phyloP scores from a whole-genome alignment of 139 green algal species.

The Chlorella sorokiniana region DNA sequence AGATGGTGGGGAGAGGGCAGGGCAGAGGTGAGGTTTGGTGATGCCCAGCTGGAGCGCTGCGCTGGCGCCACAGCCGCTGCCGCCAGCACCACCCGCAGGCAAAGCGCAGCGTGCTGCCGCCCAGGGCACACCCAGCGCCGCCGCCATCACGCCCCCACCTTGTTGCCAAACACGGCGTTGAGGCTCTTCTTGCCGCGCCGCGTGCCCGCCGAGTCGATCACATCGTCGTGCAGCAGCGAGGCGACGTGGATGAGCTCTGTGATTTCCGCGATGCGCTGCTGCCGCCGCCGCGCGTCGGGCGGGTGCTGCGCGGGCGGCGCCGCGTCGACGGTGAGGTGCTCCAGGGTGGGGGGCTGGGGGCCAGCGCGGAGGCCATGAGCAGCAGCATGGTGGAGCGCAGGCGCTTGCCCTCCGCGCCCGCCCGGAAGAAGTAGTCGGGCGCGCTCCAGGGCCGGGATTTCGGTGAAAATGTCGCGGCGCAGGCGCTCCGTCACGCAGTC shows the following conservation, averaged over 20 bases:
- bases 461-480: constrained; percentile 69
- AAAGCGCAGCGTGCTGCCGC: too few relatives aligned
- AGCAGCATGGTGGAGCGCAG: constrained; percentile 88
- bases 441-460: constrained; percentile 82
- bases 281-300: constrained; percentile 69
- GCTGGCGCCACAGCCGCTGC: too few relatives aligned
- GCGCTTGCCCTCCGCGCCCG: constrained; percentile 91
- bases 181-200: constrained; percentile 83
- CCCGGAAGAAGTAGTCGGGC: constrained; percentile 92
- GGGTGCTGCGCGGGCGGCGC: constrained; percentile 61
- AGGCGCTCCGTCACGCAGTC: constrained; percentile 82
- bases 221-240: constrained; percentile 95
- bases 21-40: too few relatives aligned
- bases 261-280: constrained; percentile 97
- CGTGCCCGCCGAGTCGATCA: constrained; percentile 90
- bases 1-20: too few relatives aligned
- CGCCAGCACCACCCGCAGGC: too few relatives aligned
- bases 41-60: too few relatives aligned
- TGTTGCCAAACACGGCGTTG: constrained; percentile 88
- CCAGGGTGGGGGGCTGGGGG: constrained; percentile 41
- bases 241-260: constrained; percentile 97
- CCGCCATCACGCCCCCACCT: constrained; percentile 30
- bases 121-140: not conserved
- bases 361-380: constrained; percentile 85
- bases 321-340: constrained; percentile 63